Conservation (phyloP, 108 stramenopile species). For the Cyclotella baltica region DNA sequence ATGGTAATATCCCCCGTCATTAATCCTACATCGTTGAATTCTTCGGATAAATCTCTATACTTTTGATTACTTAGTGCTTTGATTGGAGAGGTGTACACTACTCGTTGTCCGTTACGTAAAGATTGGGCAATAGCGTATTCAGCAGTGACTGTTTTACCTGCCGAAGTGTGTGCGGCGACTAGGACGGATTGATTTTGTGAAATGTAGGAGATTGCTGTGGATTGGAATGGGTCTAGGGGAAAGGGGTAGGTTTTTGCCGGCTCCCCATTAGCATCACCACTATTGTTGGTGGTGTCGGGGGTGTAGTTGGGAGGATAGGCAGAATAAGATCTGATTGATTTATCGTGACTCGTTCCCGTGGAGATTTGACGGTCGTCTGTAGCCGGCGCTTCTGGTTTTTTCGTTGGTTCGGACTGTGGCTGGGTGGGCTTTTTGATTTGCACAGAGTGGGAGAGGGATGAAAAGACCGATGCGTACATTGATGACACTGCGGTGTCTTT, state of each 20-base stretch:
- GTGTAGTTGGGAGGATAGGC: conserved; percentile 62
- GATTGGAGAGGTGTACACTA: conserved; percentile 99
- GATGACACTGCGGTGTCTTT: conserved; percentile 28
- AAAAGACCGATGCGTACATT: conserved; percentile 51
- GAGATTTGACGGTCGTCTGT: conserved; percentile 66
- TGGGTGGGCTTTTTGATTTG: conserved; percentile 50
- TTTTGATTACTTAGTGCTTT: conserved; percentile 99
- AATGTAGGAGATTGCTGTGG: conserved; percentile 91
- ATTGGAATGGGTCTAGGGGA: conserved; percentile 96
- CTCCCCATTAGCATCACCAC: no score
- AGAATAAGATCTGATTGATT: conserved; percentile 84
- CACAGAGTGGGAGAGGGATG: conserved; percentile 40
- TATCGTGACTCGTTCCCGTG: conserved; percentile 89
- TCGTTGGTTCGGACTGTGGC: conserved; percentile 13
- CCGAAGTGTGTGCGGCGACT: conserved; percentile 96
- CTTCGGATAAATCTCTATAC: conserved; percentile 96
- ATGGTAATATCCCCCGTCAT: conserved; percentile 99
- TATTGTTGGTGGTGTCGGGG: conserved; percentile 14
- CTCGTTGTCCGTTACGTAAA: conserved; percentile 91
- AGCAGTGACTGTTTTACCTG: conserved; percentile 93
- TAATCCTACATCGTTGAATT: conserved; percentile 95
- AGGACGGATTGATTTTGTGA: conserved; percentile 95
- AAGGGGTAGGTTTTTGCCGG: conserved; percentile 97
- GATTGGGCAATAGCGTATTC: conserved; percentile 98
- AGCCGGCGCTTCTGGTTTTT: conserved; percentile 10